Evolutionary conservation across 805 yeast genomes (phyloP).

Genomic region (Candida koratica): DNA sequence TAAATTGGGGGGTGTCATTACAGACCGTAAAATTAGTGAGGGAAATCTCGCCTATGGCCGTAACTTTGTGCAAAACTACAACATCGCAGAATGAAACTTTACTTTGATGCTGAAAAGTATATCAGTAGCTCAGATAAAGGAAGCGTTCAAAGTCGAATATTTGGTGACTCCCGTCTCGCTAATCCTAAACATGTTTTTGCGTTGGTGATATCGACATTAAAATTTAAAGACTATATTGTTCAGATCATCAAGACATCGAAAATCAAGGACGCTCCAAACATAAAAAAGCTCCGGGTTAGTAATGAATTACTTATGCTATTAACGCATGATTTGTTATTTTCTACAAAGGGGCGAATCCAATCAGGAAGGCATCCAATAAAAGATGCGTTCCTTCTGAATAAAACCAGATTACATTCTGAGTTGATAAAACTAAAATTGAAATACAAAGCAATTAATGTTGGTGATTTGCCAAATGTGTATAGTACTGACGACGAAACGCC

Average conservation of each 20-base stretch:
- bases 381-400: constrained; percentile 72
- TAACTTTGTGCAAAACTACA: too few species aligned
- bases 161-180: constrained; percentile 28
- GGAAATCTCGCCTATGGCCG: too few species aligned
- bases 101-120: constrained; percentile 42
- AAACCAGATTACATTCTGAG: constrained; percentile 80
- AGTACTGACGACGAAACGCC: constrained; percentile 57
- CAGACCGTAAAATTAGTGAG: too few species aligned
- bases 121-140: constrained; percentile 21
- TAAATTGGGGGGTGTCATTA: constrained; percentile 46
- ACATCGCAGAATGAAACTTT: constrained; percentile 33
- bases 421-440: constrained; percentile 71
- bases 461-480: constrained; percentile 37
- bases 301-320: constrained; percentile 57
- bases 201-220: constrained; percentile 70
- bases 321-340: constrained; percentile 76
- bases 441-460: constrained; percentile 55
- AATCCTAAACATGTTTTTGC: constrained; percentile 84
- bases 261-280: constrained; percentile 50
- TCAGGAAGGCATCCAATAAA: constrained; percentile 86
- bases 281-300: constrained; percentile 41
- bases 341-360: constrained; percentile 76
- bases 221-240: constrained; percentile 60
- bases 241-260: constrained; percentile 64
- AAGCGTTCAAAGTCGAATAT: constrained; percentile 36